phyloP scores from a whole-genome alignment of 1,139 yeast genomes.

The Suhomyces taliae region DNA sequence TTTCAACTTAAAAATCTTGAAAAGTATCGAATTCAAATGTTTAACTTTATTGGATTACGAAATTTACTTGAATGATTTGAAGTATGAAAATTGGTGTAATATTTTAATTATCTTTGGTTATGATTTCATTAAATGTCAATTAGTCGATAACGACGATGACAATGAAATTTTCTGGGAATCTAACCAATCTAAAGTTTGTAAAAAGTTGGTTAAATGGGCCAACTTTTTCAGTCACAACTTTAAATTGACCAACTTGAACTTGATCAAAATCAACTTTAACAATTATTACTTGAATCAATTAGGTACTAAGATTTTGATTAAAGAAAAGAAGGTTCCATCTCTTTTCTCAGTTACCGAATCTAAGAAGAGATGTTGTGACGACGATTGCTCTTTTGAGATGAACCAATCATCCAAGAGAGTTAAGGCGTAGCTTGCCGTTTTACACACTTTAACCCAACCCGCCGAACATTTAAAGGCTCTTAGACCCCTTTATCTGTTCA shows the following conservation, averaged over 20 bases:
- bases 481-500: background rate
- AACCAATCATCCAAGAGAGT: conserved; percentile 3
- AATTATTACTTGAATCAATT: conserved; percentile 35
- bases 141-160: conserved; percentile 15
- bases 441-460: too few relatives aligned
- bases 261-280: conserved; percentile 28
- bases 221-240: conserved; percentile 24
- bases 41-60: conserved; percentile 56
- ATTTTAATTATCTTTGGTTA: conserved; percentile 45
- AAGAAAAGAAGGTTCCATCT: conserved; percentile 14
- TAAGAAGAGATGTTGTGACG: conserved; percentile 22
- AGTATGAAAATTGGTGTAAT: conserved; percentile 59
- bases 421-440: conserved; percentile 1
- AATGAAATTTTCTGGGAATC: conserved; percentile 35
- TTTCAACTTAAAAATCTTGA: conserved; percentile 43
- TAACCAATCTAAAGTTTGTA: conserved; percentile 19
- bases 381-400: conserved; percentile 1
- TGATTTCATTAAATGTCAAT: conserved; percentile 35
- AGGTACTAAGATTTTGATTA: conserved; percentile 33
- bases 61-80: conserved; percentile 48
- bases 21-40: conserved; percentile 54
- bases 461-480: too few relatives aligned
- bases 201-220: conserved; percentile 34
- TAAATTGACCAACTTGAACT: conserved; percentile 17
- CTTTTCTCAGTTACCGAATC: conserved; percentile 14